Evolutionary conservation across 2,329 filamentous ascomycete species (phyloP), one percentile per base, ranked within the genome.

Genomic region (Phoma sp.): DNA sequence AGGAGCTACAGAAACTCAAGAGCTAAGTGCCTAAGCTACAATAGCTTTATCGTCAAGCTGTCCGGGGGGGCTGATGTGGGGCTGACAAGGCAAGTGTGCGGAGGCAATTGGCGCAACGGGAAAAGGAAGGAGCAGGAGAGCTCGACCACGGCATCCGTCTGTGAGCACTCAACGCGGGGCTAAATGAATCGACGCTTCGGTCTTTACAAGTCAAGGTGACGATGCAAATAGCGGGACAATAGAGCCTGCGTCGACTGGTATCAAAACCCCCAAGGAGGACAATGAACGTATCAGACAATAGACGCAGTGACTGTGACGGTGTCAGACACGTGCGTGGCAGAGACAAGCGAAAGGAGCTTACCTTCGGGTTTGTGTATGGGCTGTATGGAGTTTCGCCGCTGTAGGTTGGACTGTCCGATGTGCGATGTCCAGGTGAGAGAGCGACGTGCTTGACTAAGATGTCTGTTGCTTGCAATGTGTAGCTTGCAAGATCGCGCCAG

Each of bases 401-500:
- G 17, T 19, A 36, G 2, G 15, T 7, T 19, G 15, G 35, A 21
- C 27, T 21, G n/a, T 15, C n/a, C 15, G 32, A 10, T 9, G 21
- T 15, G 21, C 24, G 41, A 41, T 41, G 29, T 21, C 19, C 17
- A 53, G 43, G 50, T 53, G 37, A 53, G 50, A 53, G 50, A 53
- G 32, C 17, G 7, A 19, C 5, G 17, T 13, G 4, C n/a, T 4
- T 35, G 32, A 6, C 17, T 47, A 21, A 32, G 25, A 19, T 22
- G 7, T n/a, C 9, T n/a, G 35, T 32, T 17, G 45, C 27, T 31
- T 21, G 13, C 15, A 19, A 27, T 21, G 35, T 17, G 27, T 38
- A 31, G 39, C 33, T 51, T 13, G 12, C 15, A 47, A 17, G 27
- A 9, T 32, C 3, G 21, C 22, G 32, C 24, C 6, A 29, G 27